Percentiles rank a stretch among this genome's conserved stretches.
Conservation (phyloP, 1,284 basidiomycete species). For the Blastosporella zonata region DNA sequence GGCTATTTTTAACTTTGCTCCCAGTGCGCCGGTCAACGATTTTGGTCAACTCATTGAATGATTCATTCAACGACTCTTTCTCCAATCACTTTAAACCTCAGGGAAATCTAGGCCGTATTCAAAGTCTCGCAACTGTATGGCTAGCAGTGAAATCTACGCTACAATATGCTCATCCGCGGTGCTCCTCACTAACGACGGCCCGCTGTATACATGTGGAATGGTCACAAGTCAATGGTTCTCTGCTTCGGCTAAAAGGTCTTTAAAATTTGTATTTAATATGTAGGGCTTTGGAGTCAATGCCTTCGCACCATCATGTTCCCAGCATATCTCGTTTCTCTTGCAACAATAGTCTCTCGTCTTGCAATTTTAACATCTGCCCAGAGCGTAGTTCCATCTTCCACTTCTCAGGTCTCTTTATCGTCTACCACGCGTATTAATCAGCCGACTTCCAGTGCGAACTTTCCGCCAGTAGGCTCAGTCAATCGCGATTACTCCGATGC, state of each 20-base stretch:
- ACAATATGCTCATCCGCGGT: neutral
- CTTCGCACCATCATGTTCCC: neutral
- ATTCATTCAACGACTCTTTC: no score
- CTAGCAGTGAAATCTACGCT: no score
- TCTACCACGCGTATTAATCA: neutral
- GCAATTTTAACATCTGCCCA: neutral
- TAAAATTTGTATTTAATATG: neutral
- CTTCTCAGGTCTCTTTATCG: neutral
- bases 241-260: neutral
- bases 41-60: no score
- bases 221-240: slow-evolving; percentile 1
- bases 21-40: no score
- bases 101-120: no score
- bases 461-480: slow-evolving; percentile 39
- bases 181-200: neutral
- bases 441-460: slow-evolving; percentile 14
- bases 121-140: no score
- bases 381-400: neutral
- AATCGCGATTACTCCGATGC: slow-evolving; percentile 36
- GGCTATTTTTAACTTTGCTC: no score
- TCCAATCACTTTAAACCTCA: no score
- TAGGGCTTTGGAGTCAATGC: neutral
- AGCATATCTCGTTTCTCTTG: neutral
- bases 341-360: neutral
- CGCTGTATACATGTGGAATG: neutral